Conservation (phyloP, 108 stramenopile genomes). For the Nitzschia putrida region DNA sequence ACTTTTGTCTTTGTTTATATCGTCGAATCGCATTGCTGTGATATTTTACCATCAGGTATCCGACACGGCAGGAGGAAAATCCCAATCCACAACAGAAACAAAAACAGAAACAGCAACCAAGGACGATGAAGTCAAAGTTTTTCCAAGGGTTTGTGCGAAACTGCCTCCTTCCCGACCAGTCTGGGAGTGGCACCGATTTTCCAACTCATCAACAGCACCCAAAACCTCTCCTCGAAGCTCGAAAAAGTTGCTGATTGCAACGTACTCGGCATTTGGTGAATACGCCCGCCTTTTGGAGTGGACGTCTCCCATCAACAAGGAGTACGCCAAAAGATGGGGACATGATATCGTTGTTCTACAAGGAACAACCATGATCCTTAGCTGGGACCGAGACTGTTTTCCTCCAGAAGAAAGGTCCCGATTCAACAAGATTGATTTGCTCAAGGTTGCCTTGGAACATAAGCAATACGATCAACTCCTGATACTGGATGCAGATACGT, state of each 20-base stretch:
- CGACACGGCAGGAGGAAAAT: background rate
- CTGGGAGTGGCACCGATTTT: conserved; percentile 21
- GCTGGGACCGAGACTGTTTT: conserved; percentile 15
- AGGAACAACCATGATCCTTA: conserved; percentile 28
- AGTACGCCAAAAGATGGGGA: conserved; percentile 37
- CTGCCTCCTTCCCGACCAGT: background rate
- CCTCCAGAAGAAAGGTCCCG: conserved; percentile 24
- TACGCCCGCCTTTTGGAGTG: conserved; percentile 25
- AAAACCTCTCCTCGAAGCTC: background rate
- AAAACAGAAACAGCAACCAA: conserved; percentile 4
- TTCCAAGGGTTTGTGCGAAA: conserved; percentile 7
- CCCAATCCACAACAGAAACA: background rate
- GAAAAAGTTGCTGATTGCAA: conserved; percentile 30
- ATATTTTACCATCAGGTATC: background rate
- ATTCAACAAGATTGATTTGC: conserved; percentile 37
- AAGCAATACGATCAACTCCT: conserved; percentile 34
- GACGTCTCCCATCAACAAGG: conserved; percentile 33
- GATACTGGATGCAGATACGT: conserved; percentile 35
- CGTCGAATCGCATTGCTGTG: too few species aligned
- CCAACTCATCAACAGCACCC: background rate
- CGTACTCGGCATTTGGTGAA: conserved; percentile 32
- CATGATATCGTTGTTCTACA: conserved; percentile 30
- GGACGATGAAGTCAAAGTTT: background rate
- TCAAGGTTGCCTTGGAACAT: conserved; percentile 16
- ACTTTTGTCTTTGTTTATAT: too few species aligned